Evolutionary conservation across 169 alveolate species (phyloP), one percentile per base, ranked within the genome.

Genomic region (Eimeria necatrix): DNA sequence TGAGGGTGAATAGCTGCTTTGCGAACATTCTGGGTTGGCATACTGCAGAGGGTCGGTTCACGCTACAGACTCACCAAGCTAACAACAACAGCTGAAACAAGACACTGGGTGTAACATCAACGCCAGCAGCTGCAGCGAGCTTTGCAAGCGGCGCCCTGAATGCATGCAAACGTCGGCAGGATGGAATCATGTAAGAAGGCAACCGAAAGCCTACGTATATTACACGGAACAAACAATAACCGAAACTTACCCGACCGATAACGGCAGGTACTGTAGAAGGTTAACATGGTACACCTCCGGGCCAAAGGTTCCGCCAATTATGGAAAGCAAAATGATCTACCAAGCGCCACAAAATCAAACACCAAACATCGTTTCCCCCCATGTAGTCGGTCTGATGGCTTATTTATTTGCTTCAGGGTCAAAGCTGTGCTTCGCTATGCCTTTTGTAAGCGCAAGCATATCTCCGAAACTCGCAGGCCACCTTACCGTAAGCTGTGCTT

Each of bases 401-500:
- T 0, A 32, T 32, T 32, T 32, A 16, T 7, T 68, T 18, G 80
- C 80, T 20, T 22, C 68, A 56, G 68, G 68, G 41, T 32, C 41
- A 32, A 32, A 32, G 41, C 41, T 32, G 41, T 32, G 41, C 41
- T 32, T 32, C 41, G 41, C 41, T 32, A 32, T 32, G 41, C 41
- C 0, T 32, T 32, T 32, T 32, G 41, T 32, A 32, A 32, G 41
- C 41, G 41, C 41, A 32, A 32, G 41, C 41, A 32, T 32, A 32
- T 32, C 41, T 32, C 41, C 2, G 41, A 32, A 32, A 32, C 41
- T 32, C 2, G 41, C 41, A 4, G 14, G 78, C 46, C 10, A 32
- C 49, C 96, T 76, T 86, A 94, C 95, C 64, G 64, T 53, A 46
- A 86, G 80, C 87, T 94, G 95, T 14, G 94, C 96, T 70, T 94